These are phyloP conservation scores for Boletus eberwhitei DNA, from an alignment of 768 basidiomycete species.

Conservation along the genomic window DNA sequence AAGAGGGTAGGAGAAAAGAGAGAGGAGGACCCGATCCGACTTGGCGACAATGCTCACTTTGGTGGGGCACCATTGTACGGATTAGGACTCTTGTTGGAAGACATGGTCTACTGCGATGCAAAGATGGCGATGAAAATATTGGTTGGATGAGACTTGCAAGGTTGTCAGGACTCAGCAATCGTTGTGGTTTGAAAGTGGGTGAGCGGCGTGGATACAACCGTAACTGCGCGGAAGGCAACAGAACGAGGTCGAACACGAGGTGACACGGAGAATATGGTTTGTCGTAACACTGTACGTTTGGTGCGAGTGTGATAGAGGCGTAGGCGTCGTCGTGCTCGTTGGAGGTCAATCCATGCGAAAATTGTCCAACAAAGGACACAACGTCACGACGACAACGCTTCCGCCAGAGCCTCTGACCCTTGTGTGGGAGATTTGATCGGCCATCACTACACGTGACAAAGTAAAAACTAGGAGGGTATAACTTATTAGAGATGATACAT, in stretches of 20 bases:
- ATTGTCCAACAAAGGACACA: background rate
- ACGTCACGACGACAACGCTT: background rate
- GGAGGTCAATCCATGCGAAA: background rate
- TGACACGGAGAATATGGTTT: background rate
- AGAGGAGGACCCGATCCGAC: background rate
- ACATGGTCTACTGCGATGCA: constrained; percentile 23
- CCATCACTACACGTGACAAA: constrained; percentile 6
- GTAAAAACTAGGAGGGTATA: constrained; percentile 8
- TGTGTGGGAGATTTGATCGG: constrained; percentile 7
- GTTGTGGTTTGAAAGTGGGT: constrained; percentile 1
- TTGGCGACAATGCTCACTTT: constrained; percentile 25
- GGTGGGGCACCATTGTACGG: constrained; percentile 33
- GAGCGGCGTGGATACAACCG: constrained; percentile 5
- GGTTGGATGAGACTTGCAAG: background rate
- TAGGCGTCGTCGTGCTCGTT: background rate
- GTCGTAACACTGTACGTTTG: constrained; percentile 1
- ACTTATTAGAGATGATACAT: constrained; percentile 1
- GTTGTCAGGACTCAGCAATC: background rate
- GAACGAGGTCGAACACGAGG: constrained; percentile 27
- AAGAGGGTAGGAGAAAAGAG: too few relatives aligned
- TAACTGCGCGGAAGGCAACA: background rate
- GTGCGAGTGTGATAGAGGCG: background rate
- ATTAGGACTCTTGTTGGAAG: constrained; percentile 32
- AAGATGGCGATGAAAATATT: background rate
- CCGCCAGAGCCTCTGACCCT: background rate